A percentile compares a stretch with the other conserved stretches of the same genome.
Conservation (phyloP, 306 rosid genomes). For the Casuarina glauca region DNA sequence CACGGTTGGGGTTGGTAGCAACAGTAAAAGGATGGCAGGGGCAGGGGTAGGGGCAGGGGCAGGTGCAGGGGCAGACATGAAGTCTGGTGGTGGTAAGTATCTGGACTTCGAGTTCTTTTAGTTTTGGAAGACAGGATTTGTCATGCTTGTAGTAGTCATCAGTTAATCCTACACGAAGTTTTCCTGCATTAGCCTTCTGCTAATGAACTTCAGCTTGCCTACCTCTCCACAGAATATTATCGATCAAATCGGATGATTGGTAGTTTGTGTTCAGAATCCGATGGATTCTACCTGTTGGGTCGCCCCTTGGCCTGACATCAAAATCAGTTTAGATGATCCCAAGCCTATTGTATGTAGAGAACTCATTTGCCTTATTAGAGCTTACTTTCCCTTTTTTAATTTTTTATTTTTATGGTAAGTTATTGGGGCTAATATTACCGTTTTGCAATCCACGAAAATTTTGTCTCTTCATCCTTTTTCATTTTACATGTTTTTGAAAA, state of each 20-base stretch:
- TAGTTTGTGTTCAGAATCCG: conserved; percentile 30
- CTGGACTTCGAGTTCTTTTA: conserved; percentile 97
- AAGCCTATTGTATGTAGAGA: conserved; percentile 18
- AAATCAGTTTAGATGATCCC: conserved; percentile 25
- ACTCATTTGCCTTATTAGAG: conserved; percentile 20
- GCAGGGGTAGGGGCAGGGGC: conserved; percentile 33
- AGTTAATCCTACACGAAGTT: conserved; percentile 36
- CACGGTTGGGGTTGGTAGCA: conserved; percentile 50
- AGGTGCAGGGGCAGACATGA: conserved; percentile 48
- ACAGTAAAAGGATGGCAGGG: conserved; percentile 76
- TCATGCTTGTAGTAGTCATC: conserved; percentile 37
- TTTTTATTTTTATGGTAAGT: conserved; percentile 3
- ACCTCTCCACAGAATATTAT: conserved; percentile 23
- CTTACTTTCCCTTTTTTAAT: neutral
- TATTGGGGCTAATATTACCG: neutral
- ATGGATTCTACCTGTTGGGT: conserved; percentile 15
- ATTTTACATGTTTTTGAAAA: neutral
- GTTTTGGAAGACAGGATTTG: conserved; percentile 41
- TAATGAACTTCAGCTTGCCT: conserved; percentile 30
- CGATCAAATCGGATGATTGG: conserved; percentile 38
- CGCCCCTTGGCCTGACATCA: conserved; percentile 15
- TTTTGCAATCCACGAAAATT: neutral
- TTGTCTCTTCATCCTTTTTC: neutral
- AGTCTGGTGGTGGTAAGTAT: conserved; percentile 81
- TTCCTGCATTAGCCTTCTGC: conserved; percentile 35